phyloP scores from a whole-genome alignment of 805 yeast genomes.

The Ogataea salicorniae region DNA sequence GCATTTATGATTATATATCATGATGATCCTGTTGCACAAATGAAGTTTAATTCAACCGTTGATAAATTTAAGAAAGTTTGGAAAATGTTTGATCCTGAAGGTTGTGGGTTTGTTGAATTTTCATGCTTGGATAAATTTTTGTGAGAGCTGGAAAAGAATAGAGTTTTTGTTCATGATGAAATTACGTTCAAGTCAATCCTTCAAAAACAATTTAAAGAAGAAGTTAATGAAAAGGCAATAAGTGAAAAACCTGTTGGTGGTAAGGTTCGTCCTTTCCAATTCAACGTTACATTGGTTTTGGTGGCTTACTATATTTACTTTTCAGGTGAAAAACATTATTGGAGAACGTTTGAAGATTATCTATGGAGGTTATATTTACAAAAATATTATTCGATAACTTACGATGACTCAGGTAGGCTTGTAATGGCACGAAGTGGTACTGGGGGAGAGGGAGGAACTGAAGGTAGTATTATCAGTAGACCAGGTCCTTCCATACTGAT shows the following conservation, averaged over 20 bases:
- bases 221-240: constrained; percentile 3
- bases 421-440: neutral
- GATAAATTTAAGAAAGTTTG: constrained; percentile 62
- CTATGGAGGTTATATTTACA: constrained; percentile 7
- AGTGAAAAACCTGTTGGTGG: neutral
- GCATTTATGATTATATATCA: constrained; percentile 80
- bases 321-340: constrained; percentile 1
- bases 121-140: constrained; percentile 49
- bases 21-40: constrained; percentile 32
- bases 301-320: constrained; percentile 7
- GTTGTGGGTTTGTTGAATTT: constrained; percentile 59
- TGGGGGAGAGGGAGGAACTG: too few species aligned
- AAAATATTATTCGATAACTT: neutral
- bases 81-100: constrained; percentile 67
- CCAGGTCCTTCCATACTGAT: too few species aligned
- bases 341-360: constrained; percentile 10
- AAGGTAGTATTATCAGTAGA: too few species aligned
- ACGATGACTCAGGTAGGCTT: neutral
- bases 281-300: constrained; percentile 3
- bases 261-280: neutral
- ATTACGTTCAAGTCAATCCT: neutral
- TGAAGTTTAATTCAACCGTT: constrained; percentile 54
- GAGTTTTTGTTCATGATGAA: constrained; percentile 5
- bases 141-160: constrained; percentile 38
- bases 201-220: constrained; percentile 4